phyloP scores from a whole-genome alignment of 768 basidiomycete species.

The Serpula lacrymans region DNA sequence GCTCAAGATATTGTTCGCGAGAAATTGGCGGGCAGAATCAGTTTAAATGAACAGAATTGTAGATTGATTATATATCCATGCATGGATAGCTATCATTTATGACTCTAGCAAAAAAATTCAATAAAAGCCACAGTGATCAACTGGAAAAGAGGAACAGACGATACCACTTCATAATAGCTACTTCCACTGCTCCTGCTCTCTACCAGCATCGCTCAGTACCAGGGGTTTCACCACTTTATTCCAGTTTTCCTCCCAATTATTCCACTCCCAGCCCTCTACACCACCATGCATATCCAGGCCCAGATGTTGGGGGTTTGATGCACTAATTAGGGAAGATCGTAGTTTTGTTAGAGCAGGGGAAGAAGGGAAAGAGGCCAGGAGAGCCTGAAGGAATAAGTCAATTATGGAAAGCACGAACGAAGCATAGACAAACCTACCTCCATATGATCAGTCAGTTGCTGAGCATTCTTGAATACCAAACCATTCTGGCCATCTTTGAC shows the following conservation, averaged over 20 bases:
- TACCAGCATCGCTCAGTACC: constrained; percentile 29
- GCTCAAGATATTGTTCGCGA: too few species aligned
- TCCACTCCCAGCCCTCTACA: constrained; percentile 51
- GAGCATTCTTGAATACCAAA: constrained; percentile 63
- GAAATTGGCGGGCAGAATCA: too few species aligned
- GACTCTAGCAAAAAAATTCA: too few species aligned
- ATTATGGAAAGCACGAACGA: not conserved
- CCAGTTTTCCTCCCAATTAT: constrained; percentile 88
- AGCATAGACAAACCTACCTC: constrained; percentile 43
- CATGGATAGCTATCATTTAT: too few species aligned
- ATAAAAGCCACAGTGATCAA: too few species aligned
- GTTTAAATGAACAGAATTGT: too few species aligned
- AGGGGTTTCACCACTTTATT: constrained; percentile 60
- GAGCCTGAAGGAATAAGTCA: constrained; percentile 34
- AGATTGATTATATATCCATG: too few species aligned
- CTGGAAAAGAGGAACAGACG: too few species aligned
- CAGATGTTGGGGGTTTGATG: constrained; percentile 26
- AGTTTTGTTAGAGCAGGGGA: constrained; percentile 49
- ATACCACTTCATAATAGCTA: not conserved
- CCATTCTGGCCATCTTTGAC: constrained; percentile 86
- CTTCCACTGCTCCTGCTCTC: constrained; percentile 1
- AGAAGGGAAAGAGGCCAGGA: constrained; percentile 60
- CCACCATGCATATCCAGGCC: constrained; percentile 16
- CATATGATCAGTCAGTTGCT: constrained; percentile 68
- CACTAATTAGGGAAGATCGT: constrained; percentile 43